Conservation (phyloP, 106 monocot genomes). For the Hemerocallis citrina region DNA sequence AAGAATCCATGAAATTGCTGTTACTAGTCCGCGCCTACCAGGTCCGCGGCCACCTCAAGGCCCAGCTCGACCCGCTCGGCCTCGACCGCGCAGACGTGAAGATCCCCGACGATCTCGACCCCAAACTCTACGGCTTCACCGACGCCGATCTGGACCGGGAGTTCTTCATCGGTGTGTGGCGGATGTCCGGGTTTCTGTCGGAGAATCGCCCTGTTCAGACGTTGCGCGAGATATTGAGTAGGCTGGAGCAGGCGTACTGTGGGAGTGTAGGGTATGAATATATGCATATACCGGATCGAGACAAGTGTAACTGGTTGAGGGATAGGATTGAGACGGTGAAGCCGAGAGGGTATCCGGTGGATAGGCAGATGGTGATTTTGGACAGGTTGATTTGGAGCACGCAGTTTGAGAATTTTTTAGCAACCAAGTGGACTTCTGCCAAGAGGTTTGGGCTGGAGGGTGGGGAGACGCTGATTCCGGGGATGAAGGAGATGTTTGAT, state of each 20-base stretch:
- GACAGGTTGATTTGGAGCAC: constrained; percentile 94
- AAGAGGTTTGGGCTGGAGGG: constrained; percentile 96
- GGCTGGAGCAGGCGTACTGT: constrained; percentile 86
- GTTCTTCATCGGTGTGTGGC: constrained; percentile 96
- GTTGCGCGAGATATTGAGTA: constrained; percentile 54
- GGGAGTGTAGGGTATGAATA: constrained; percentile 90
- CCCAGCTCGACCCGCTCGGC: constrained; percentile 67
- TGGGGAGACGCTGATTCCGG: constrained; percentile 82
- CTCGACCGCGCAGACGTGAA: constrained; percentile 40
- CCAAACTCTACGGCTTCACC: constrained; percentile 60
- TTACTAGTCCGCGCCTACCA: constrained; percentile 83
- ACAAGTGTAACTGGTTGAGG: constrained; percentile 94
- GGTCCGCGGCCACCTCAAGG: constrained; percentile 89
- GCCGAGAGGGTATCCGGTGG: constrained; percentile 31
- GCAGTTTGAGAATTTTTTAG: constrained; percentile 84
- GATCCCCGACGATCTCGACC: constrained; percentile 57
- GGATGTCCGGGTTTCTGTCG: constrained; percentile 80
- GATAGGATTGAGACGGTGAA: constrained; percentile 79
- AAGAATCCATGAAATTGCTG: constrained; percentile 86
- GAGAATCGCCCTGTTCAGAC: constrained; percentile 88
- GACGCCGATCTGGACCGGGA: constrained; percentile 81
- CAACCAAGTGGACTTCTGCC: constrained; percentile 70
- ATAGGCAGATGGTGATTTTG: constrained; percentile 67
- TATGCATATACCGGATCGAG: constrained; percentile 87
- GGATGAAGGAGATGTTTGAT: constrained; percentile 99